Percentiles rank a stretch among this genome's conserved stretches.
Evolutionary conservation across 805 yeast genomes (phyloP).

Genomic region (Wickerhamomyces bisporus): DNA sequence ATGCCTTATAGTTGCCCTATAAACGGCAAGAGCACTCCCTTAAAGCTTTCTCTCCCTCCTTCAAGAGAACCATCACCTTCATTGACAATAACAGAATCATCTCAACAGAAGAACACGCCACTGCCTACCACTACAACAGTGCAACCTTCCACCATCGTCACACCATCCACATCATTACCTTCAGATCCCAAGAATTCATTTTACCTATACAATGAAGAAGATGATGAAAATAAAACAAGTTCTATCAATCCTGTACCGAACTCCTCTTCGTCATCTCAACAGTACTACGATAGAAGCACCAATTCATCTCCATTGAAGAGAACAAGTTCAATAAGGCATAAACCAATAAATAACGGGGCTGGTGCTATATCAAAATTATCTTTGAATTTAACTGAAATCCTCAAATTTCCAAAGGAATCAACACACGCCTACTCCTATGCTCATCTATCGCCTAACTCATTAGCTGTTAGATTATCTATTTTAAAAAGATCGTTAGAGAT

Average conservation of each 20-base stretch:
- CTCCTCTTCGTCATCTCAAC: neutral
- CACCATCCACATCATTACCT: slow-evolving; percentile 2
- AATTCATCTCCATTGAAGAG: neutral
- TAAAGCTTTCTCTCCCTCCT: slow-evolving; percentile 7
- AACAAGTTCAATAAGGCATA: neutral
- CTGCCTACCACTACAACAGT: neutral
- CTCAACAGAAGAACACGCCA: too few relatives aligned
- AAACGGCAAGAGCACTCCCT: slow-evolving; percentile 15
- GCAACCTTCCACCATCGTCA: neutral
- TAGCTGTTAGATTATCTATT: slow-evolving; percentile 70
- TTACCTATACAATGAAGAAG: slow-evolving; percentile 14
- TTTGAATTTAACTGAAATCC: slow-evolving; percentile 37
- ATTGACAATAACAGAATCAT: neutral
- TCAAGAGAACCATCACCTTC: slow-evolving; percentile 1
- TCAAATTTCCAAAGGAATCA: slow-evolving; percentile 70
- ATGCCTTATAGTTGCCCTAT: slow-evolving; percentile 27
- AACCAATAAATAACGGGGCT: neutral
- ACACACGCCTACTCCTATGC: slow-evolving; percentile 85
- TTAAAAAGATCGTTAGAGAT: slow-evolving; percentile 74
- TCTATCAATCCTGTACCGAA: too few relatives aligned
- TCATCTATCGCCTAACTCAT: slow-evolving; percentile 72
- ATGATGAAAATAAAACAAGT: too few relatives aligned
- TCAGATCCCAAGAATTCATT: slow-evolving; percentile 8
- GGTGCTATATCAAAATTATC: slow-evolving; percentile 25
- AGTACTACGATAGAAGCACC: neutral